phyloP scores from a whole-genome alignment of 352 stramenopile genomes.

The Phytophthora capsici region DNA sequence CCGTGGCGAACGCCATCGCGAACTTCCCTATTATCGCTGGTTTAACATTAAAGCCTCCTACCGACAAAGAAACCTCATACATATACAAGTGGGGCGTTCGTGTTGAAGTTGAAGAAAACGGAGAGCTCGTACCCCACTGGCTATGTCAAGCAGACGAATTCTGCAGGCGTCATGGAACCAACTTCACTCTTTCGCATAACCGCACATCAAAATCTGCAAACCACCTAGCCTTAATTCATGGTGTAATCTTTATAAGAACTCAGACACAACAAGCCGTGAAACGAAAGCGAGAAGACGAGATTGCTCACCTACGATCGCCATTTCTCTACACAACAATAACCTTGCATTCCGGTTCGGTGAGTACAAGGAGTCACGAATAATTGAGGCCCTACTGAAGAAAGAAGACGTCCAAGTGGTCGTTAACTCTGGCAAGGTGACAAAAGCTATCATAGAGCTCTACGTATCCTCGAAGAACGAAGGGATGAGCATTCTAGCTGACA shows the following conservation, averaged over 20 bases:
- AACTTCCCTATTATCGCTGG: not conserved
- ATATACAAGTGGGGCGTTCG: constrained; percentile 6
- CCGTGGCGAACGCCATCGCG: not conserved
- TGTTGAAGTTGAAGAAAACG: not conserved
- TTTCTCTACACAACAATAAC: not conserved
- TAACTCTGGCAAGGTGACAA: not conserved
- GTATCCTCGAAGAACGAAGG: not conserved
- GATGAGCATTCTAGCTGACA: not conserved
- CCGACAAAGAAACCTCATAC: not conserved
- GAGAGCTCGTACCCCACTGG: not conserved
- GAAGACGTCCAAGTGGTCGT: not conserved
- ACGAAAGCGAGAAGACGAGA: constrained; percentile 1
- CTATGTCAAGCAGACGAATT: not conserved
- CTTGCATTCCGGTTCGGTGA: not conserved
- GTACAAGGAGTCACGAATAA: not conserved
- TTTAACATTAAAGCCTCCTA: not conserved
- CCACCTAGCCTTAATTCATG: not conserved
- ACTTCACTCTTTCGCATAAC: not conserved
- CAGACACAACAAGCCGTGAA: not conserved
- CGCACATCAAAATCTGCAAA: not conserved
- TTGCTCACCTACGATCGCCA: not conserved
- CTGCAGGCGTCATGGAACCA: not conserved
- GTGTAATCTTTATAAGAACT: not conserved
- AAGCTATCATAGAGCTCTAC: not conserved
- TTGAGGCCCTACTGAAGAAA: not conserved